Percentiles rank a stretch among this genome's conserved stretches.
These are phyloP conservation scores for Leishmania mexicana DNA, from an alignment of 208 protist genomes.

Conservation along the genomic window DNA sequence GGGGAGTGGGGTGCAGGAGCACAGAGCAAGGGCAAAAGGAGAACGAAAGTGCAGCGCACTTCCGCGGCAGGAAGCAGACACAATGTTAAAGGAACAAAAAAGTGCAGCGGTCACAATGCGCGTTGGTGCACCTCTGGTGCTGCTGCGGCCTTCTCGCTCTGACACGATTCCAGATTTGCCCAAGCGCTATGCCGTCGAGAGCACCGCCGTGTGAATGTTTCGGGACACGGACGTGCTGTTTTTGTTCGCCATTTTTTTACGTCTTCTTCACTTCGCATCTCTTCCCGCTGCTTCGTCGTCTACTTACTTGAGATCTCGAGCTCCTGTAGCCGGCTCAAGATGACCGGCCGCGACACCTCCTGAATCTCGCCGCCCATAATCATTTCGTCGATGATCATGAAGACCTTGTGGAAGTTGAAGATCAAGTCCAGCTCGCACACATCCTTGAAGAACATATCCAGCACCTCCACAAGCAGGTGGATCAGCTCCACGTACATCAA, in stretches of 20 bases:
- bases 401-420: conserved; percentile 99
- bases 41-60: not conserved
- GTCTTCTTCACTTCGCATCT: not conserved
- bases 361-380: conserved; percentile 98
- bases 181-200: not conserved
- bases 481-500: conserved; percentile 98
- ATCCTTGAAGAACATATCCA: conserved; percentile 99
- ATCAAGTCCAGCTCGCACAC: conserved; percentile 99
- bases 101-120: not conserved
- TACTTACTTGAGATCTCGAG: conserved; percentile 92
- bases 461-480: conserved; percentile 97
- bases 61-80: not conserved
- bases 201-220: not conserved
- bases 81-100: not conserved
- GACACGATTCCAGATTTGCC: too few relatives aligned
- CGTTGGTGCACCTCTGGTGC: not conserved
- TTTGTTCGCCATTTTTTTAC: not conserved
- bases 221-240: too few relatives aligned
- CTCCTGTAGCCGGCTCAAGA: conserved; percentile 91
- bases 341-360: conserved; percentile 95
- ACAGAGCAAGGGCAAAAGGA: not conserved
- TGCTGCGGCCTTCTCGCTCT: not conserved
- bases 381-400: conserved; percentile 99
- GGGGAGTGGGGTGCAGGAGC: not conserved
- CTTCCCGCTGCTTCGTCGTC: not conserved